phyloP scores from a whole-genome alignment of 2,329 filamentous ascomycete species.

The Ceratocystis albifundus region DNA sequence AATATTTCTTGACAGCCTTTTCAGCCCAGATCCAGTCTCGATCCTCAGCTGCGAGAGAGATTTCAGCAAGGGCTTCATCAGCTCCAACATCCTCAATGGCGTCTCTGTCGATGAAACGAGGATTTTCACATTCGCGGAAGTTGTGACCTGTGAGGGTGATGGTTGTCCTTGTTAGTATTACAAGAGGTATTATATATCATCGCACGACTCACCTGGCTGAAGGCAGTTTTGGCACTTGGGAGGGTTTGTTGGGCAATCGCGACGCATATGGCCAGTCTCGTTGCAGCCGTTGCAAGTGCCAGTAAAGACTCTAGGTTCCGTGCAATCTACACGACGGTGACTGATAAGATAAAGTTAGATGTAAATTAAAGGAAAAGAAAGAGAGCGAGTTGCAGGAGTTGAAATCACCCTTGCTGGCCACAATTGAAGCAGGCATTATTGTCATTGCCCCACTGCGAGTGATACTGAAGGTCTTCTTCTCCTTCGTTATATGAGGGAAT shows the following conservation, averaged over 20 bases:
- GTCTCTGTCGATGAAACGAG: constrained; percentile 47
- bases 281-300: constrained; percentile 38
- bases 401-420: not conserved
- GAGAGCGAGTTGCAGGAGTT: not conserved
- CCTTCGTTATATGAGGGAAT: too few species aligned
- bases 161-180: not conserved
- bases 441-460: not conserved
- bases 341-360: constrained; percentile 16
- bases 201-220: constrained; percentile 41
- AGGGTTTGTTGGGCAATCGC: constrained; percentile 51
- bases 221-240: constrained; percentile 50
- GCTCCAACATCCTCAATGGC: constrained; percentile 42
- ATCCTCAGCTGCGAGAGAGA: constrained; percentile 26
- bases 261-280: constrained; percentile 42
- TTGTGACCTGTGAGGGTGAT: constrained; percentile 39
- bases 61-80: constrained; percentile 40
- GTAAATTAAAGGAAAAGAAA: not conserved
- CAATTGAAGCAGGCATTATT: not conserved
- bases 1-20: constrained; percentile 46
- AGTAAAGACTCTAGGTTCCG: constrained; percentile 26
- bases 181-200: too few species aligned
- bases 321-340: constrained; percentile 30
- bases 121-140: constrained; percentile 44
- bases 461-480: too few species aligned
- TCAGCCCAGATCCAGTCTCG: constrained; percentile 31